Evolutionary conservation across 106 monocot genomes (phyloP), one percentile per base, ranked within the genome.

Genomic region (Apostasia ramifera): DNA sequence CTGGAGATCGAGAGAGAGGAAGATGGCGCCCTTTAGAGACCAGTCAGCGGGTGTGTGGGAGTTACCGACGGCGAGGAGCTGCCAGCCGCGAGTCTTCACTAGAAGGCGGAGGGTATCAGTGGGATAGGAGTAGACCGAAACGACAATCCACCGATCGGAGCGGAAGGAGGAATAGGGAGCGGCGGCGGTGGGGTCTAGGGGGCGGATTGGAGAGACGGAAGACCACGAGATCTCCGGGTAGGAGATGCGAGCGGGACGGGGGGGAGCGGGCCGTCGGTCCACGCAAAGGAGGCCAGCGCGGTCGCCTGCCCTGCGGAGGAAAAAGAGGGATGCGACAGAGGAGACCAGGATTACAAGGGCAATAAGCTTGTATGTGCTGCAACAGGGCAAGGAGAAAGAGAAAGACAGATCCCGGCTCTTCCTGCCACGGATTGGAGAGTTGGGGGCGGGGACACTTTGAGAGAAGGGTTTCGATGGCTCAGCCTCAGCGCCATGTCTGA

Each of bases 121-220:
- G 8, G 83, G 80, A 52, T 68, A 49, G 47, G 67, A 13, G 41
- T 76, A 72, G 42, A 77, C 89, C 55, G 88, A 73, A 41, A 90
- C 82, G 44, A 94, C 76, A 63, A 94, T 87, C 93, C 93, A 94
- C 26, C 81, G 71, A 39, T 84, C 82, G 40, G 89, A 69, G 14
- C 82, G 81, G 82, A 90, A 90, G 50, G 89, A 63, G 71, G 86
- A 43, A 74, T 72, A 84, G 8, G 89, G 86, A n/a, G 69, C 56
- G 3, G 68, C 67, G 37, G 82, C 52, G 47, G 71, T 9, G 10
- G 70, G 65, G 55, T 60, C 74, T 53, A 74, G 63, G 4, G 86
- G 86, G 5, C 71, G 61, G 45, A 86, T 39, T 8, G 84, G 66
- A 3, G 85, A 67, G 57, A 93, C 48, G 6, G 55, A 9, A 44